Evolutionary conservation across 1,284 basidiomycete genomes (phyloP).

Genomic region (Puccinia polysora): DNA sequence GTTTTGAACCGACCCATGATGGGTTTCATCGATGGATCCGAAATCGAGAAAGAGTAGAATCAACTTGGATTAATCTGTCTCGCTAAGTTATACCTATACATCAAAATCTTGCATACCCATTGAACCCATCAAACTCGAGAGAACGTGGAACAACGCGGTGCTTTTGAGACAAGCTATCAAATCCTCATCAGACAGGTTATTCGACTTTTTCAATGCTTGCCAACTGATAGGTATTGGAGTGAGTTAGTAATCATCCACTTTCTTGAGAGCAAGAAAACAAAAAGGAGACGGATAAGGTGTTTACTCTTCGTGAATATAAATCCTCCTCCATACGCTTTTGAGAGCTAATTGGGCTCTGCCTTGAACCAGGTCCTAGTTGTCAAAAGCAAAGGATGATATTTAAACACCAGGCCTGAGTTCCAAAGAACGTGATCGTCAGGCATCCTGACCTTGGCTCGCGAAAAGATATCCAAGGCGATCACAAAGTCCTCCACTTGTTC

Average conservation of each 20-base stretch:
- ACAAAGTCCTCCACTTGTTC: slow-evolving; percentile 54
- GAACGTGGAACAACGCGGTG: slow-evolving; percentile 63
- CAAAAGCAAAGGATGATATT: slow-evolving; percentile 49
- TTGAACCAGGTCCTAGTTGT: slow-evolving; percentile 66
- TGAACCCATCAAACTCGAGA: slow-evolving; percentile 25
- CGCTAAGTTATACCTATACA: not conserved
- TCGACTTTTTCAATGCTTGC: slow-evolving; percentile 64
- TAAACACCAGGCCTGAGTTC: not conserved
- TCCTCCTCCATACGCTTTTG: slow-evolving; percentile 73
- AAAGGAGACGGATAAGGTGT: slow-evolving; percentile 50
- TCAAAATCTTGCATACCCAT: slow-evolving; percentile 9
- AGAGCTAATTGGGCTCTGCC: slow-evolving; percentile 66
- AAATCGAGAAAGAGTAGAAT: too few species aligned
- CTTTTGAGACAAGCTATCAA: slow-evolving; percentile 63
- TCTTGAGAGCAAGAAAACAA: not conserved
- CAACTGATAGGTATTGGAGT: slow-evolving; percentile 58
- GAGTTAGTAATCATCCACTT: not conserved
- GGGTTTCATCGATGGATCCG: too few species aligned
- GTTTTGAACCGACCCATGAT: not conserved
- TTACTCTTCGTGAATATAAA: slow-evolving; percentile 82
- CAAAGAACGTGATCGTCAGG: not conserved
- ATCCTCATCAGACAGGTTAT: slow-evolving; percentile 66
- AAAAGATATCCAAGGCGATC: slow-evolving; percentile 56
- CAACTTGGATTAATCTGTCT: not conserved
- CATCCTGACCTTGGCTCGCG: slow-evolving; percentile 53